phyloP scores from a whole-genome alignment of 345 rosid species.

The Populus alba region DNA sequence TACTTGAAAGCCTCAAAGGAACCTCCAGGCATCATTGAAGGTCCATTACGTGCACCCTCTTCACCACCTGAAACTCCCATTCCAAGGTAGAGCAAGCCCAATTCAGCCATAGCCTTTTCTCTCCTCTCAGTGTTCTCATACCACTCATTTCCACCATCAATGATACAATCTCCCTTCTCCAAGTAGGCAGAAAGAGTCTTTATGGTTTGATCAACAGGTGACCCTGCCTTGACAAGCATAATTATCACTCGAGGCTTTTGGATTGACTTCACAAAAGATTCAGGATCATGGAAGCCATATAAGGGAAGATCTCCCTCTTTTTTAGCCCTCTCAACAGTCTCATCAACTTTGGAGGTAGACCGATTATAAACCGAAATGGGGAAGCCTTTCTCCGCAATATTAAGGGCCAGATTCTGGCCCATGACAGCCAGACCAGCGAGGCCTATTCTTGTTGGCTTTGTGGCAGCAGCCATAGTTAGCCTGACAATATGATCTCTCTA shows the following conservation, averaged over 20 bases:
- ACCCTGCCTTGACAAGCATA: conserved; percentile 97
- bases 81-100: conserved; percentile 85
- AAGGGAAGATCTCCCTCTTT: conserved; percentile 77
- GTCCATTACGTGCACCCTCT: conserved; percentile 92
- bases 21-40: conserved; percentile 96
- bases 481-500: conserved; percentile 21
- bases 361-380: conserved; percentile 94
- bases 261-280: conserved; percentile 73
- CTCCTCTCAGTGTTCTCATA: conserved; percentile 96
- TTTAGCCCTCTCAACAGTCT: conserved; percentile 86
- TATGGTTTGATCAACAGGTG: conserved; percentile 89
- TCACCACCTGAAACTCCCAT: conserved; percentile 99
- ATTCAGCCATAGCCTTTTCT: conserved; percentile 58
- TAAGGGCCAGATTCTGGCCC: conserved; percentile 97
- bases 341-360: conserved; percentile 84
- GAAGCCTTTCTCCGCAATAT: conserved; percentile 93
- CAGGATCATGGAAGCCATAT: conserved; percentile 79
- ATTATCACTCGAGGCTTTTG: conserved; percentile 88
- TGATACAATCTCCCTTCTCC: conserved; percentile 94
- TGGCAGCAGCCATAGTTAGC: conserved; percentile 53
- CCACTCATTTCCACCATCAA: conserved; percentile 98
- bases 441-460: conserved; percentile 68
- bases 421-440: conserved; percentile 95
- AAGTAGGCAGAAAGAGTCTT: conserved; percentile 73
- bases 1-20: conserved; percentile 80